Evolutionary conservation across 345 rosid species (phyloP).

Genomic region (Ceriops decandra): DNA sequence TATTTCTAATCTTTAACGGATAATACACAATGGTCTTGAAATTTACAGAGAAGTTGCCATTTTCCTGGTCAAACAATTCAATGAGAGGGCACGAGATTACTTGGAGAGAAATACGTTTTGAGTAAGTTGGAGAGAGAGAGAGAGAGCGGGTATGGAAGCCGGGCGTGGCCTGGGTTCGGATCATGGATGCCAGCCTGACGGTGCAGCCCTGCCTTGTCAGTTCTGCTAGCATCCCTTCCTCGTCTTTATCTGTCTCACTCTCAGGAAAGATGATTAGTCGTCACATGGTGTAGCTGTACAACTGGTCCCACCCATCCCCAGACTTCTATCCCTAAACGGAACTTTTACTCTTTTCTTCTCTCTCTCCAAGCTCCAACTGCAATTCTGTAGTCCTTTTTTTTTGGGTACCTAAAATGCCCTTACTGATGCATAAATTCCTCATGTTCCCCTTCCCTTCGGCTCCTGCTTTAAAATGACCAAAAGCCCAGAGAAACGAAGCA

Average conservation of each 20-base stretch:
- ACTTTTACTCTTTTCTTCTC: not conserved
- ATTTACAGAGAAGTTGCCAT: too few species aligned
- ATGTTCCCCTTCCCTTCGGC: slow-evolving; percentile 4
- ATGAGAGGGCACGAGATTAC: too few species aligned
- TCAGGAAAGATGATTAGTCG: slow-evolving; percentile 35
- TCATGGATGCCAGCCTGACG: too few species aligned
- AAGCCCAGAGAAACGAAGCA: not conserved
- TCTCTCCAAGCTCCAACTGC: not conserved
- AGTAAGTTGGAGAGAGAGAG: too few species aligned
- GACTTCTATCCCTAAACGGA: too few species aligned
- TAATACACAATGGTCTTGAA: too few species aligned
- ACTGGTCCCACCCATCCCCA: slow-evolving; percentile 29
- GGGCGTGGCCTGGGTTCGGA: too few species aligned
- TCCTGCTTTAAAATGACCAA: slow-evolving; percentile 18
- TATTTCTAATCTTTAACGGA: too few species aligned
- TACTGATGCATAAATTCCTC: slow-evolving; percentile 27
- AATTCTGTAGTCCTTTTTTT: not conserved
- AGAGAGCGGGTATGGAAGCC: too few species aligned
- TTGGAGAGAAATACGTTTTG: too few species aligned
- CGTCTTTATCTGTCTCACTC: not conserved
- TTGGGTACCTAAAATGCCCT: slow-evolving; percentile 46
- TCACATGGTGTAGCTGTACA: slow-evolving; percentile 65
- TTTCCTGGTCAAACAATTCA: too few species aligned
- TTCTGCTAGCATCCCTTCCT: not conserved
- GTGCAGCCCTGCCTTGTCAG: too few species aligned